These are phyloP conservation scores for Lactarius psammicola DNA, from an alignment of 768 basidiomycete genomes.

Conservation along the genomic window DNA sequence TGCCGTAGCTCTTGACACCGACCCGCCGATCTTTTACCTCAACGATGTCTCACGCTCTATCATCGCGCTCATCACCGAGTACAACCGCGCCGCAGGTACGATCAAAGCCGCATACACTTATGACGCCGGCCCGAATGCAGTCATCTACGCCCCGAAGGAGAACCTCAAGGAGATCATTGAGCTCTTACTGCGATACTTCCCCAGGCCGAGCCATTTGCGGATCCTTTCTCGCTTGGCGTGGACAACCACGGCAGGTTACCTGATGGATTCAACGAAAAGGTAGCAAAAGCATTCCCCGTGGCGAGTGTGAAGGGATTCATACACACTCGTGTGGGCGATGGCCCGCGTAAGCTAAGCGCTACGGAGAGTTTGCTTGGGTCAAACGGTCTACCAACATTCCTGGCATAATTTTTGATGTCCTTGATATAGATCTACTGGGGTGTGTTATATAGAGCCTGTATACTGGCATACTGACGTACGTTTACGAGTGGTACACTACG, in stretches of 20 bases:
- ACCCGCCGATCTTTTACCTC: conserved; percentile 99
- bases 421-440: background rate
- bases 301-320: conserved; percentile 89
- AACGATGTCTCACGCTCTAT: conserved; percentile 96
- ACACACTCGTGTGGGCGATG: conserved; percentile 90
- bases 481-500: too few relatives aligned
- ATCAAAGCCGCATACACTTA: conserved; percentile 96
- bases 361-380: conserved; percentile 64
- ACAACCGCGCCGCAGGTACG: conserved; percentile 76
- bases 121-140: conserved; percentile 98
- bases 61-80: conserved; percentile 86
- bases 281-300: conserved; percentile 67
- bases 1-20: conserved; percentile 93
- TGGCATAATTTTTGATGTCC: conserved; percentile 35
- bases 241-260: conserved; percentile 52
- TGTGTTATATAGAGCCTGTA: conserved; percentile 13
- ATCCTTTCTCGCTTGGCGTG: conserved; percentile 57
- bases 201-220: conserved; percentile 70
- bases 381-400: conserved; percentile 66
- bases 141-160: conserved; percentile 83
- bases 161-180: conserved; percentile 77
- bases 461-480: background rate
- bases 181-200: conserved; percentile 83
- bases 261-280: conserved; percentile 73
- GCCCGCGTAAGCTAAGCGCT: conserved; percentile 66